These are phyloP conservation scores for Tetrahymena malaccensis DNA, from an alignment of 73 alveolate species.

Conservation along the genomic window DNA sequence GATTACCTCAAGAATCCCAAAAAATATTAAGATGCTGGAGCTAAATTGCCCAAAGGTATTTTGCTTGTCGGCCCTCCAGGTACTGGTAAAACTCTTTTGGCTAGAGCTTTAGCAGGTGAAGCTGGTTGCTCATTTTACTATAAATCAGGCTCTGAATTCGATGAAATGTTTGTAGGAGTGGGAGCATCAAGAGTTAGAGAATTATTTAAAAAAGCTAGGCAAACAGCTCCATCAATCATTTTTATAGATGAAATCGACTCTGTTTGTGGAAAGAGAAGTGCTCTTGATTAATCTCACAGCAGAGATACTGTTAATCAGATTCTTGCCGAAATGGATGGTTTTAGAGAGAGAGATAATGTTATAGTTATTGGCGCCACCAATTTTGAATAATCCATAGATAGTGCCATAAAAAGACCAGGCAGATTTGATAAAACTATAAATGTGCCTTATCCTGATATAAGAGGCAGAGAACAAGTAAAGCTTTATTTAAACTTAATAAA, in stretches of 20 bases:
- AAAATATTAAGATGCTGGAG: conserved; percentile 72
- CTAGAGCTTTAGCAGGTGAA: conserved; percentile 90
- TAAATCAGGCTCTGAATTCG: conserved; percentile 93
- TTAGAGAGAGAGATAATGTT: conserved; percentile 64
- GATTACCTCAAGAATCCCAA: conserved; percentile 73
- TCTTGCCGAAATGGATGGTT: conserved; percentile 75
- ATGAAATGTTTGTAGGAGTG: conserved; percentile 96
- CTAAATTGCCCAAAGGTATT: conserved; percentile 81
- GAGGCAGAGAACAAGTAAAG: conserved; percentile 70
- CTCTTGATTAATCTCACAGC: conserved; percentile 28
- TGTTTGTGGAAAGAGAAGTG: conserved; percentile 42
- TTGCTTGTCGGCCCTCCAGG: conserved; percentile 80
- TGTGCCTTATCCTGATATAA: conserved; percentile 78
- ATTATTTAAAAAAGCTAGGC: conserved; percentile 72
- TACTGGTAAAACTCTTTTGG: conserved; percentile 85
- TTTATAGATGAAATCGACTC: conserved; percentile 61
- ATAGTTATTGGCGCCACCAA: conserved; percentile 87
- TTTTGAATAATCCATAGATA: conserved; percentile 76
- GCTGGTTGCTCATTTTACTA: conserved; percentile 64
- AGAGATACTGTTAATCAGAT: conserved; percentile 62
- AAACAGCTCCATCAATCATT: conserved; percentile 53
- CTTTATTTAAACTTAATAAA: background rate
- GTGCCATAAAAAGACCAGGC: conserved; percentile 85
- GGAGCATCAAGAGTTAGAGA: conserved; percentile 84
- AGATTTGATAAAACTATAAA: conserved; percentile 85